phyloP scores from a whole-genome alignment of 352 stramenopile species.

The Phytophthora syringae region DNA sequence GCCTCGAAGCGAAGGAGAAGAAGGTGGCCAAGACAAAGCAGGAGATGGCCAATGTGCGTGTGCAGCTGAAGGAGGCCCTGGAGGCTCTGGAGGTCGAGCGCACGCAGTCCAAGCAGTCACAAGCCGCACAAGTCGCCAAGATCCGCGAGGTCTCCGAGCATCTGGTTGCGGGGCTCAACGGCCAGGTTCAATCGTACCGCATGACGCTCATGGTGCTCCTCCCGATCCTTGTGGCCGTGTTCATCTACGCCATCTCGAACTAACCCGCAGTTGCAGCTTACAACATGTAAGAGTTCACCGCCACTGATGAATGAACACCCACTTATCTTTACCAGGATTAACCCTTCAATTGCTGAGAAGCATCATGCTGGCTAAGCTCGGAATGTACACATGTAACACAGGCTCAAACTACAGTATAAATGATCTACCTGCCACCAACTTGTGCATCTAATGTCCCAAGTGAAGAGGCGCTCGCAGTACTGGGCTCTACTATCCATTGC shows the following conservation, averaged over 20 bases:
- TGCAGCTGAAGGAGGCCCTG: slow-evolving; percentile 37
- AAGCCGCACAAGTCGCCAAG: slow-evolving; percentile 49
- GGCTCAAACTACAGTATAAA: too few relatives aligned
- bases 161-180: slow-evolving; percentile 26
- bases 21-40: slow-evolving; percentile 67
- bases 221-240: slow-evolving; percentile 53
- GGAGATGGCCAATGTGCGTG: slow-evolving; percentile 59
- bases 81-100: slow-evolving; percentile 34
- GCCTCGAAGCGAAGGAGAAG: slow-evolving; percentile 73
- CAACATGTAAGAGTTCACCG: background rate
- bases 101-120: slow-evolving; percentile 38
- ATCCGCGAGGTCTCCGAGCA: slow-evolving; percentile 47
- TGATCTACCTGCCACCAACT: too few relatives aligned
- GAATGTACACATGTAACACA: too few relatives aligned
- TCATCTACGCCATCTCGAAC: slow-evolving; percentile 61
- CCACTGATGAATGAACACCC: slow-evolving; percentile 7
- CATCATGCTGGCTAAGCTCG: too few relatives aligned
- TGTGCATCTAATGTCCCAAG: too few relatives aligned
- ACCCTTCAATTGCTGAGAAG: too few relatives aligned
- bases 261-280: slow-evolving; percentile 39
- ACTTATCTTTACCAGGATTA: slow-evolving; percentile 6
- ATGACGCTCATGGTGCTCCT: slow-evolving; percentile 61
- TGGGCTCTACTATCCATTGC: too few relatives aligned
- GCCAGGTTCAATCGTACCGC: slow-evolving; percentile 66
- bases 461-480: too few relatives aligned